A percentile compares a stretch with the other conserved stretches of the same genome.
Evolutionary conservation across 805 yeast species (phyloP).

Genomic region (Metschnikowia corniflorae): DNA sequence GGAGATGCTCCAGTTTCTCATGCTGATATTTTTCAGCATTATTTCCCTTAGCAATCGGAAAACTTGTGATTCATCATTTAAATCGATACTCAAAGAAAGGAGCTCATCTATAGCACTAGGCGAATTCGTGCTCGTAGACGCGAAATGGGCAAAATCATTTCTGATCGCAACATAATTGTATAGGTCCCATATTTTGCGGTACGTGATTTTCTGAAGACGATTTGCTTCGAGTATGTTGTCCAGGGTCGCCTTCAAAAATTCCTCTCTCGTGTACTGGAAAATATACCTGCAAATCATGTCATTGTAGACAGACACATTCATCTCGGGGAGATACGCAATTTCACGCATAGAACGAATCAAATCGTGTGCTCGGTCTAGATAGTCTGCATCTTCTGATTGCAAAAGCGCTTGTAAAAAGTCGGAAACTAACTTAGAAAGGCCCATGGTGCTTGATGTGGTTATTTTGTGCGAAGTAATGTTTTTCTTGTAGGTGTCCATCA

Average conservation of each 20-base stretch:
- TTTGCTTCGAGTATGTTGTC: conserved; percentile 4
- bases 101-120: conserved; percentile 27
- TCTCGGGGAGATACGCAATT: conserved; percentile 35
- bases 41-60: conserved; percentile 37
- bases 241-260: conserved; percentile 10
- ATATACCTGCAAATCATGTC: conserved; percentile 28
- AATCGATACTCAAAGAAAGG: conserved; percentile 30
- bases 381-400: conserved; percentile 18
- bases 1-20: conserved; percentile 27
- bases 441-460: conserved; percentile 17
- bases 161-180: conserved; percentile 35
- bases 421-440: conserved; percentile 39
- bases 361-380: conserved; percentile 22
- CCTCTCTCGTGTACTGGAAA: conserved; percentile 18
- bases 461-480: conserved; percentile 15
- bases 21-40: conserved; percentile 27
- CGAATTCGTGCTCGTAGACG: background rate
- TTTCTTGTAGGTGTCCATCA: conserved; percentile 44
- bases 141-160: conserved; percentile 21
- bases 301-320: conserved; percentile 28
- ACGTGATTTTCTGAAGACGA: conserved; percentile 13
- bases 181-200: conserved; percentile 27
- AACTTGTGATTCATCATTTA: conserved; percentile 31
- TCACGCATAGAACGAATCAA: conserved; percentile 27
- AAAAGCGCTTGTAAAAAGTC: conserved; percentile 38